phyloP scores from a whole-genome alignment of 148 eudicot genomes.

The Cornus kousa region DNA sequence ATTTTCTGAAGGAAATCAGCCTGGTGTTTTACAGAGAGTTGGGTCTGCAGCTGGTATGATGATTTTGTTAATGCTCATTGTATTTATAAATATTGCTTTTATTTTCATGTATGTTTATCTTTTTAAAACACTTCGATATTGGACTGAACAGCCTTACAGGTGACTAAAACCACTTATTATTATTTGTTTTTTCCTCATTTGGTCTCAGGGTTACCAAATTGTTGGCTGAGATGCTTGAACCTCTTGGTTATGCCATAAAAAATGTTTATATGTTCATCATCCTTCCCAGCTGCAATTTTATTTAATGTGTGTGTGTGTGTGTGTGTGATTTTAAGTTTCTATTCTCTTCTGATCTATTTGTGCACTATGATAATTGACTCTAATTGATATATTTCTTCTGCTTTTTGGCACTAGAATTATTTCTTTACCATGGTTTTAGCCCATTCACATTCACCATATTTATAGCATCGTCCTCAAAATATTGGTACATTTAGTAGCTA shows the following conservation, averaged over 20 bases:
- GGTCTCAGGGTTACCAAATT: not conserved
- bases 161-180: not conserved
- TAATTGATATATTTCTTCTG: not conserved
- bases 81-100: not conserved
- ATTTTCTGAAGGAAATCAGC: slow-evolving; percentile 59
- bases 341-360: not conserved
- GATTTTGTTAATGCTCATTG: not conserved
- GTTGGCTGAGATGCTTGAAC: not conserved
- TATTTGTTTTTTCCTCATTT: not conserved
- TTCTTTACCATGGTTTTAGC: not conserved
- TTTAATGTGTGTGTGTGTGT: too few species aligned
- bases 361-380: not conserved
- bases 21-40: slow-evolving; percentile 81
- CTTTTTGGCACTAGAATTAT: not conserved
- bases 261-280: not conserved
- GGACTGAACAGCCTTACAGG: not conserved
- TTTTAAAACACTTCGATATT: not conserved
- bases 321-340: not conserved
- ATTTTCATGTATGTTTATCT: not conserved
- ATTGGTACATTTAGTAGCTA: not conserved
- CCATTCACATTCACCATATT: slow-evolving; percentile 3
- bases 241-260: not conserved
- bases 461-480: not conserved
- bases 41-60: slow-evolving; percentile 83
- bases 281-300: too few species aligned